Evolutionary conservation across 176 grass and related monocot genomes (phyloP), one percentile per base, ranked within the genome.

Genomic region (Hyparrhenia diplandra): DNA sequence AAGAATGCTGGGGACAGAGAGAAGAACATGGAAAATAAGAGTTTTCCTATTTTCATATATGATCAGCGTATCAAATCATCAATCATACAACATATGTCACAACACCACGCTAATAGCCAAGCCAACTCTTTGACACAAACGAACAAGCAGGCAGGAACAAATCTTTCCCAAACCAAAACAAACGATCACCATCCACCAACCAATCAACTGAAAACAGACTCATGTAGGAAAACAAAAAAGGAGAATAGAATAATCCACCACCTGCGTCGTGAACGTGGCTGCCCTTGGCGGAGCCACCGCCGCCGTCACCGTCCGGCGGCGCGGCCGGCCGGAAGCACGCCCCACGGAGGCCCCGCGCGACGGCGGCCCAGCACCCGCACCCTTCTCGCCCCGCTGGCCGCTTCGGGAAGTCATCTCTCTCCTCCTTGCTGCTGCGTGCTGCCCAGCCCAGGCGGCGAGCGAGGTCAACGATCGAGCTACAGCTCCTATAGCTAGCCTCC

Each of bases 241-340:
- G 46, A 79, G 45, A 16, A 54, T 2, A 60, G 40, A 51, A 69
- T 8, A 72, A 65, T 43, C 69, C 45, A 37, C 66, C 5, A 98
- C 95, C 92, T 89, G 95, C 83, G 74, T 95, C 92, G 71, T 93
- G 90, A 68, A 95, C 92, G 24, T 93, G 84, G 78, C 92, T 89
- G 63, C 61, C 88, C 79, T 98, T 98, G 54, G 88, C 74, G 11
- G 84, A n/a, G 27, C 80, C 79, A 60, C 40, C 79, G 66, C 40
- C 20, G 61, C 59, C 14, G 23, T 55, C 76, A 27, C 20, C 64
- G 27, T 36, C 68, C 10, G 67, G 41, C 21, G 67, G 46, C 10
- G 27, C 45, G 20, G 69, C 37, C 4, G 90, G 81, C 8, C 88
- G 84, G 64, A 82, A 86, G 75, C 92, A 95, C 29, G 78, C 42